phyloP scores from a whole-genome alignment of 768 basidiomycete genomes.

The Russula brevipes region DNA sequence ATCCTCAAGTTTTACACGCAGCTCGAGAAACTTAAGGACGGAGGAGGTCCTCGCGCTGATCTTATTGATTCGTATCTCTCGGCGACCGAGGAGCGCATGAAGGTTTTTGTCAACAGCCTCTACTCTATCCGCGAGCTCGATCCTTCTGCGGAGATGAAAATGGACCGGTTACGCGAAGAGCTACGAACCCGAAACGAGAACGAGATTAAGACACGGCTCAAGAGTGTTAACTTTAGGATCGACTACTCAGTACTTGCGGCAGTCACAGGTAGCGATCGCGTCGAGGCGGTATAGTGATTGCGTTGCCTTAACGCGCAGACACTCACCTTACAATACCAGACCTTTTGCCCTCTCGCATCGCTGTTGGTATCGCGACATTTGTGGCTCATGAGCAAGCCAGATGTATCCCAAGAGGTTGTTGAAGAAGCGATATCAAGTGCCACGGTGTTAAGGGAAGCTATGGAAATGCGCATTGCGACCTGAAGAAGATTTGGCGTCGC shows the following conservation, averaged over 20 bases:
- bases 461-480: conserved; percentile 5
- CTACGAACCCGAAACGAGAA: conserved; percentile 2
- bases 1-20: conserved; percentile 8
- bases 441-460: neutral
- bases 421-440: conserved; percentile 3
- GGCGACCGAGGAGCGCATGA: conserved; percentile 5
- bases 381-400: conserved; percentile 8
- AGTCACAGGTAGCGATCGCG: conserved; percentile 14
- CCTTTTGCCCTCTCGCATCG: conserved; percentile 3
- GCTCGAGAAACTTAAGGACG: conserved; percentile 13
- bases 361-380: conserved; percentile 14
- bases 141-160: conserved; percentile 8
- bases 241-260: conserved; percentile 14
- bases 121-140: conserved; percentile 12
- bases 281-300: conserved; percentile 8
- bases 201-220: conserved; percentile 13
- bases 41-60: neutral
- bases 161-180: conserved; percentile 17
- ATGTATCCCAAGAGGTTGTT: neutral
- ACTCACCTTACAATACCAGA: neutral
- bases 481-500: conserved; percentile 20
- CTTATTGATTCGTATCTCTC: conserved; percentile 3
- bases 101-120: conserved; percentile 2
- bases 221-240: conserved; percentile 17
- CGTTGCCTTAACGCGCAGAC: neutral